Evolutionary conservation across 2,329 filamentous ascomycete genomes (phyloP), one percentile per base, ranked within the genome.

Genomic region (Aspergillus sp.): DNA sequence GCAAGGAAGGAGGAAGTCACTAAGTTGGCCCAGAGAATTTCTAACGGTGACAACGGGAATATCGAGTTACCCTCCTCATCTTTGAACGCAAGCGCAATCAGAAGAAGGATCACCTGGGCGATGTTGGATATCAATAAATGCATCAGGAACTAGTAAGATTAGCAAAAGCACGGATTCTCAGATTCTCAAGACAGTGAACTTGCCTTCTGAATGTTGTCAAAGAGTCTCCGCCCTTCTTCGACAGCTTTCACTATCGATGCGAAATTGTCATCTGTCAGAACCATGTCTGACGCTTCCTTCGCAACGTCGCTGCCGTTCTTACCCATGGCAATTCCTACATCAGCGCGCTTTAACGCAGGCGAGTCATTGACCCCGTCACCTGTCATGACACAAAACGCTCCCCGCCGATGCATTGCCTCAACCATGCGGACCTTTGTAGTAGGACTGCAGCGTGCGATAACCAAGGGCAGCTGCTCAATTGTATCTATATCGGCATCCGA

Each of bases 21-120:
- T 83, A 96, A 90, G 73, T 96, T 96, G 70, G 96, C 90, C 91
- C 91, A 96, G 56, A 96, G 82, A 58, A 96, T 93, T 65, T 96
- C 88, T 13, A 96, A 83, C 2, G 91, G 91, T 1, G 89, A 88
- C 32, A 96, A 83, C 3, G 91, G 91, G 71, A 96, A 96, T 9
- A 96, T 90, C 0, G 91, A 95, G 57, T 89, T 81, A 2, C 83
- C 83, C 5, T 82, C 77, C 1, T 72, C 56, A 69, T 96, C 92
- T 66, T 91, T 88, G 78, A 96, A 96, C 0, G 83, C 88, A 3
- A 96, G 84, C 44, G 91, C 91, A 22, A 90, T 86, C 36, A 96
- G 84, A 13, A 96, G 81, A 2, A 91, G 84, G 59, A 90, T 87
- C 12, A 93, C 91, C 74, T 96, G 90, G 39, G 89, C 90, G 43